phyloP scores from a whole-genome alignment of 805 yeast species.

The Barnettozyma botsteinii region DNA sequence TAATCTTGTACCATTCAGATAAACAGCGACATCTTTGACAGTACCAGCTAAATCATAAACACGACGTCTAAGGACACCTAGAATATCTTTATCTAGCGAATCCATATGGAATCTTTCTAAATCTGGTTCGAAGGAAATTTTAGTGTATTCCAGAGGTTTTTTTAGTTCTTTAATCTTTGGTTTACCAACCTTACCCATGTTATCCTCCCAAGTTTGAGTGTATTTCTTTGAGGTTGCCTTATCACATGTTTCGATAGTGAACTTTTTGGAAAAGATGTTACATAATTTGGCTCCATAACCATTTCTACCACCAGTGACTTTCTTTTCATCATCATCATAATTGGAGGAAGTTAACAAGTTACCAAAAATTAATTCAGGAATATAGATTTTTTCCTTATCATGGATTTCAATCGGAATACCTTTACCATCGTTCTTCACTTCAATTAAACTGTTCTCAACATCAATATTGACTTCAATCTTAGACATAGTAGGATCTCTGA shows the following conservation, averaged over 20 bases:
- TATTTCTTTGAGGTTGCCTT: constrained; percentile 54
- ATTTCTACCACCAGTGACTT: constrained; percentile 97
- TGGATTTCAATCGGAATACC: constrained; percentile 97
- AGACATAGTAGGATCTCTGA: constrained; percentile 88
- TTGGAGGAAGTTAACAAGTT: constrained; percentile 91
- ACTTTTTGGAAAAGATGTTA: constrained; percentile 89
- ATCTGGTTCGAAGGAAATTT: constrained; percentile 85
- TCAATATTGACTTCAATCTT: constrained; percentile 78
- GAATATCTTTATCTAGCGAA: constrained; percentile 71
- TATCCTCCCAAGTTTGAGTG: constrained; percentile 78
- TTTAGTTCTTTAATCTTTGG: constrained; percentile 56
- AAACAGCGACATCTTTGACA: constrained; percentile 73
- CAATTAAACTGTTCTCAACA: constrained; percentile 64
- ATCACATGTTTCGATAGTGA: constrained; percentile 86
- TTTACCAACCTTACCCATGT: constrained; percentile 73
- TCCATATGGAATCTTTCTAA: constrained; percentile 79
- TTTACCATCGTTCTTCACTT: constrained; percentile 85
- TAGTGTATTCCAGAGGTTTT: constrained; percentile 71
- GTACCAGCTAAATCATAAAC: constrained; percentile 96
- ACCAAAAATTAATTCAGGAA: constrained; percentile 95
- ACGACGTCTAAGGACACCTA: constrained; percentile 84
- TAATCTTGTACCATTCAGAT: constrained; percentile 66
- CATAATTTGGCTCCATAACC: constrained; percentile 98
- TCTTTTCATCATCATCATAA: constrained; percentile 91
- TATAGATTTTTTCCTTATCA: constrained; percentile 82